Base-by-base conservation (phyloP, 2,329 filamentous ascomycete species). In the Diaporthe amygdali region DNA sequence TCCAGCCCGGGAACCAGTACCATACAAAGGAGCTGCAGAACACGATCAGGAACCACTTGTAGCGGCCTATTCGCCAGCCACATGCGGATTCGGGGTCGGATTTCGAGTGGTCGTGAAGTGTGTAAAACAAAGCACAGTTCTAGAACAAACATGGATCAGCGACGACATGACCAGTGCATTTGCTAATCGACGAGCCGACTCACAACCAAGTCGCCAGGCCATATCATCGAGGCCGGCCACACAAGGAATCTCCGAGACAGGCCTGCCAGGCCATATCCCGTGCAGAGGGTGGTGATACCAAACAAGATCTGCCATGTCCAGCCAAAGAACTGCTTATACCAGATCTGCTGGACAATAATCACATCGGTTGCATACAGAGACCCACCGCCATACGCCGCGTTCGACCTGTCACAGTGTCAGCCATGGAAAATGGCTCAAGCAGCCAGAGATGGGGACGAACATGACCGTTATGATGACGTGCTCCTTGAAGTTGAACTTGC, bases 21-120 rank as follows among this genome's bases (percentile, higher is more conserved):
- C 87, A 89, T 37, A 83, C 75, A 74, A 89, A 89, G 3, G 84
- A 85, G 22, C 80, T 86, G 32, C 80, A 76, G 74, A 88, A 87
- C 44, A 90, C 83, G 74, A 87, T 86, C 69, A 91, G 76, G 81
- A 92, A 93, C 78, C 89, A 89, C 73, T 84, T 85, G 79, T 91
- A 92, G 66, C 90, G 87, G n/a, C 88, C 86, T 61, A 92, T 85
- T 41, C 77, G 84, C 91, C 91, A 93, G 52, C 91, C 90, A 75
- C 84, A 86, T 30, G 84, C 84, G 68, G 85, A 86, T 56, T 82
- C 77, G 1, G 87, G 85, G 74, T 88, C 83, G 7, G 84, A 83
- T 17, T 78, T 79, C 4, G 82, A 81, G 75, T 85, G 83, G 70
- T 85, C 83, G 74, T 85, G 84, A 49, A 85, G 80, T 47, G 82